phyloP scores from a whole-genome alignment of 306 rosid genomes.

The Ceratonia siliqua region DNA sequence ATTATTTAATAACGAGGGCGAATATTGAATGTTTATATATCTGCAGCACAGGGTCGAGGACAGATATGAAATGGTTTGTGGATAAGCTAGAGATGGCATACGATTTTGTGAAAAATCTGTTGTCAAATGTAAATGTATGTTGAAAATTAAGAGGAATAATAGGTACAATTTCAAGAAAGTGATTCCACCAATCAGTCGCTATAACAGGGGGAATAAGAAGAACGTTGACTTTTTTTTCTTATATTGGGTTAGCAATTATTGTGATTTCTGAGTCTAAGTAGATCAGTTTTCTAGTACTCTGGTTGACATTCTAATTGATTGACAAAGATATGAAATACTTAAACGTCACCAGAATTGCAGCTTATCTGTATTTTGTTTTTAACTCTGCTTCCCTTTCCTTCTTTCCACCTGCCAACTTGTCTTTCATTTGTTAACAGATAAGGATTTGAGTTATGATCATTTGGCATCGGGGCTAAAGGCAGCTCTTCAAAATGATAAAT shows the following conservation, averaged over 20 bases:
- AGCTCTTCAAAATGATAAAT: constrained; percentile 72
- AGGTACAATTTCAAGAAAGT: background rate
- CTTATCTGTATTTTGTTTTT: background rate
- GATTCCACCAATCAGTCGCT: background rate
- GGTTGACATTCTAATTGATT: constrained; percentile 17
- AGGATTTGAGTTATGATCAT: constrained; percentile 81
- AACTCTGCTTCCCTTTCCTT: constrained; percentile 17
- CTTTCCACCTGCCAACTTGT: constrained; percentile 6
- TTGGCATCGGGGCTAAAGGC: constrained; percentile 83
- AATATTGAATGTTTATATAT: constrained; percentile 1
- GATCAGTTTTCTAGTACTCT: constrained; percentile 24
- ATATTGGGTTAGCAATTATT: background rate
- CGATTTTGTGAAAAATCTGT: background rate
- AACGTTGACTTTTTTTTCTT: background rate
- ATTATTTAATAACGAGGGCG: background rate
- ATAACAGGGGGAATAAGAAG: background rate
- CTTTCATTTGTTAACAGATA: constrained; percentile 46
- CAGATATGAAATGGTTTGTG: constrained; percentile 15
- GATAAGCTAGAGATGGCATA: constrained; percentile 8
- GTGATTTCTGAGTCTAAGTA: constrained; percentile 4
- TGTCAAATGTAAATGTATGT: background rate
- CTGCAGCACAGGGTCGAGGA: background rate
- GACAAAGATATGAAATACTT: background rate
- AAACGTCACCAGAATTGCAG: constrained; percentile 11
- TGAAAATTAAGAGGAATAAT: background rate